phyloP scores from a whole-genome alignment of 805 yeast genomes.

The Barnettozyma sp. region DNA sequence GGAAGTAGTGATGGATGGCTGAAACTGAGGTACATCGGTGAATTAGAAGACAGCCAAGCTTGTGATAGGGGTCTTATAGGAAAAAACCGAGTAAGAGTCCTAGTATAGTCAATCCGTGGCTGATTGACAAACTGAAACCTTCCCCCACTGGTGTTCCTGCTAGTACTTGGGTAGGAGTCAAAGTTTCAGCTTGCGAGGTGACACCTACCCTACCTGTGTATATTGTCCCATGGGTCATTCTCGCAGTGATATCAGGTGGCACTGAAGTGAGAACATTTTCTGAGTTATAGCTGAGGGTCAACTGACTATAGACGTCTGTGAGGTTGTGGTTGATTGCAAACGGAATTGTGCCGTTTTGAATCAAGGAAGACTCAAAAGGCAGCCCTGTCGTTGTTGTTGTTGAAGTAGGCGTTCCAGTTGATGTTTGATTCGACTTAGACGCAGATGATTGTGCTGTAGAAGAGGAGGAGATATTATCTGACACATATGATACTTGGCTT shows the following conservation, averaged over 20 bases:
- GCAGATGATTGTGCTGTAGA: too few species aligned
- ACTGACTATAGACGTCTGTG: conserved; percentile 10
- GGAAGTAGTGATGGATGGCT: too few species aligned
- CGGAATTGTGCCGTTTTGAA: conserved; percentile 42
- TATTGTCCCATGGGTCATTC: conserved; percentile 11
- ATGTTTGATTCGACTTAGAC: too few species aligned
- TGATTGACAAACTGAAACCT: neutral
- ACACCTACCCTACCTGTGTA: conserved; percentile 9
- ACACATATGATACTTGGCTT: conserved; percentile 4
- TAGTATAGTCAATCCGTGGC: neutral
- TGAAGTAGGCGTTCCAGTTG: too few species aligned
- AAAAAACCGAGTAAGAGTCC: conserved; percentile 1
- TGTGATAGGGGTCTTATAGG: neutral
- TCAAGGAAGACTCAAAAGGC: conserved; percentile 19
- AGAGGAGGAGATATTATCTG: too few species aligned
- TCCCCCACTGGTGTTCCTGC: neutral
- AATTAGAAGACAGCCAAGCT: too few species aligned
- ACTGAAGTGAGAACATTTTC: neutral
- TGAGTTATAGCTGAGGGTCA: conserved; percentile 9
- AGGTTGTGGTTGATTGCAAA: conserved; percentile 36
- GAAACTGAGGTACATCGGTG: too few species aligned
- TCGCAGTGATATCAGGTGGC: conserved; percentile 13
- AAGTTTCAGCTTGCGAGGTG: neutral
- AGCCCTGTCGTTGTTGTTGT: conserved; percentile 1
- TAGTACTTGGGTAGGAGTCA: neutral